Evolutionary conservation across 176 grass and related monocot genomes (phyloP), one percentile per base, ranked within the genome.

Genomic region (Ensete glaucum): DNA sequence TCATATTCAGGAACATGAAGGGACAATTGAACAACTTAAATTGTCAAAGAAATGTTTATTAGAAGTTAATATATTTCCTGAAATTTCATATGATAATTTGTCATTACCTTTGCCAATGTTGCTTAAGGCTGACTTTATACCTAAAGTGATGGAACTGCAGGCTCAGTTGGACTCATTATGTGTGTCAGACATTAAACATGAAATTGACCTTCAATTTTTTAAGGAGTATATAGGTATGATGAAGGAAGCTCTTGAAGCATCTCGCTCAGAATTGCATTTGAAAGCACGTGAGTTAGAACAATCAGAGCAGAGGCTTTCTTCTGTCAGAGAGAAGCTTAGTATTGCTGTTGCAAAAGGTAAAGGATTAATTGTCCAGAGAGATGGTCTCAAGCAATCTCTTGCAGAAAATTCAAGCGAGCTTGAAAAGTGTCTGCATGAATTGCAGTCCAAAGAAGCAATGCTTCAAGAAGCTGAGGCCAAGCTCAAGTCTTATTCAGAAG

Each of bases 301-400:
- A 77, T 89, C 83, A 82, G 90, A 98, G 69, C 95, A 93, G 78
- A 98, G 85, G 80, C 78, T 91, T 83, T 85, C 86, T 76, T 87
- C 88, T 59, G 84, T 93, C 67, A 93, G 88, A 68, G 90, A 98
- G 81, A 98, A 94, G 66, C 84, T 98, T 57, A 75, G 95, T 74
- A 98, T 98, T 84, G 95, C 90, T 80, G 95, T 98, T 79, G 82
- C 90, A 81, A 98, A 98, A 82, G 95, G 95, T 27, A 98, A 98
- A 80, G 90, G 86, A 50, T 81, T 98, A 84, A 93, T 98, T 75
- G 86, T 91, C 52, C 95, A 98, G 80, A 84, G 95, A 24, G 95
- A 98, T 49, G 69, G 84, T 76, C 88, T 98, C 77, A 98, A 98
- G 84, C 95, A 91, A 51, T 85, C 90, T 87, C 24, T 98, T 63